These are phyloP conservation scores for Agaricales sp. DNA, from an alignment of 1,284 basidiomycete genomes.

Conservation along the genomic window DNA sequence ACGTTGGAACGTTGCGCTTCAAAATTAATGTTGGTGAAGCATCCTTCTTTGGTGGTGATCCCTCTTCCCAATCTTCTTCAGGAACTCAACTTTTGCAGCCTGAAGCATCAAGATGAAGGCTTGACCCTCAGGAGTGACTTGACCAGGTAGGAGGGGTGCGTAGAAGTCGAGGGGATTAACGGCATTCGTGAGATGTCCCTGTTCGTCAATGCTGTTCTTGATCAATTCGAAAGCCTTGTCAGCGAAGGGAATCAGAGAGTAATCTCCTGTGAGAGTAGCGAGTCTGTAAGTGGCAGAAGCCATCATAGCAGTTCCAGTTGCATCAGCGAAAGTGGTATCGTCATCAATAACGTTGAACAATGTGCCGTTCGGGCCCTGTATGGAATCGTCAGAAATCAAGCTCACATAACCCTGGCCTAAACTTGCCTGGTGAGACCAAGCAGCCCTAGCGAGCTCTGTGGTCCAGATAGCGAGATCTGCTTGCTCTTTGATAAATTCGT, in stretches of 20 bases:
- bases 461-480: constrained; percentile 44
- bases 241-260: constrained; percentile 28
- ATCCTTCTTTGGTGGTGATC: background rate
- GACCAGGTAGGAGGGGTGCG: constrained; percentile 23
- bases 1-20: too few relatives aligned
- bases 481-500: constrained; percentile 30
- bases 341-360: constrained; percentile 45
- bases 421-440: constrained; percentile 39
- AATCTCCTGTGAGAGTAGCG: constrained; percentile 24
- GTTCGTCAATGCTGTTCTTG: constrained; percentile 24
- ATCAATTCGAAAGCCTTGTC: constrained; percentile 28
- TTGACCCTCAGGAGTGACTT: constrained; percentile 46
- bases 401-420: too few relatives aligned
- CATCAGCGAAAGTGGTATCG: constrained; percentile 36
- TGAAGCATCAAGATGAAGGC: constrained; percentile 60
- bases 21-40: too few relatives aligned
- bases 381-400: constrained; percentile 1
- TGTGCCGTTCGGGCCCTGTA: constrained; percentile 31
- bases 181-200: constrained; percentile 49
- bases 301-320: constrained; percentile 41
- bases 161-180: constrained; percentile 54
- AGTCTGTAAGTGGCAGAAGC: constrained; percentile 41
- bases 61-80: background rate
- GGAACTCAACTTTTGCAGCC: constrained; percentile 25
- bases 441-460: constrained; percentile 40